Conservation (phyloP, 2,329 filamentous ascomycete species). For the Plenodomus tracheiphilus region DNA sequence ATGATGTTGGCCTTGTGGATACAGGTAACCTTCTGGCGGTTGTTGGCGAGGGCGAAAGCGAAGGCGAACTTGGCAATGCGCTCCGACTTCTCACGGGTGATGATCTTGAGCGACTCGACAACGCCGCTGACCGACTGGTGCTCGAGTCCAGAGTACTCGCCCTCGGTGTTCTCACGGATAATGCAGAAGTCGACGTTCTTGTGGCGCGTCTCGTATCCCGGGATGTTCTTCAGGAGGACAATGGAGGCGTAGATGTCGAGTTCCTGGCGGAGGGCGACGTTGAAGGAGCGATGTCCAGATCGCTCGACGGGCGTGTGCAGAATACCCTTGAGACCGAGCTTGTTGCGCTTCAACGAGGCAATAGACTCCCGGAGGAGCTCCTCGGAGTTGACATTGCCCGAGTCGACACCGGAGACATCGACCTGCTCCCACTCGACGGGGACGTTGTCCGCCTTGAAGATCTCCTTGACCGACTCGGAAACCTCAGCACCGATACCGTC, state of each 20-base stretch:
- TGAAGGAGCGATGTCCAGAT: conserved; percentile 98
- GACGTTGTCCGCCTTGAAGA: conserved; percentile 99
- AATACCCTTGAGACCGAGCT: conserved; percentile 98
- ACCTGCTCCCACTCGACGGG: conserved; percentile 99
- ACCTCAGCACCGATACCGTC: conserved; percentile 99
- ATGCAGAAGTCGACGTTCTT: conserved; percentile 97
- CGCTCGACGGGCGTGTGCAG: conserved; percentile 96
- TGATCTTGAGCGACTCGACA: conserved; percentile 99
- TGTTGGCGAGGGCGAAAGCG: conserved; percentile 96
- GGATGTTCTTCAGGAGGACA: conserved; percentile 98
- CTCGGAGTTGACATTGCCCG: conserved; percentile 84
- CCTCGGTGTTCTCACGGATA: conserved; percentile 99
- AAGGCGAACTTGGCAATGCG: conserved; percentile 99
- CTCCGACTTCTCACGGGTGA: conserved; percentile 98
- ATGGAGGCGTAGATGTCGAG: conserved; percentile 99
- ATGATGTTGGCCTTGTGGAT: conserved; percentile 99
- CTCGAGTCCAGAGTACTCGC: conserved; percentile 98
- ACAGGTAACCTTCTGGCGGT: conserved; percentile 98
- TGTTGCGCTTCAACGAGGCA: conserved; percentile 94
- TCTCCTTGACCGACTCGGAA: conserved; percentile 95
- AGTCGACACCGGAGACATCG: conserved; percentile 88
- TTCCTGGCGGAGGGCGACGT: conserved; percentile 97
- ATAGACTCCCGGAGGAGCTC: conserved; percentile 95
- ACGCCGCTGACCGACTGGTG: conserved; percentile 96
- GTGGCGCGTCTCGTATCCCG: conserved; percentile 96